Percentiles rank a stretch among this genome's conserved stretches.
Conservation (phyloP, 352 stramenopile species). For the Halophytophthora polymorphica region DNA sequence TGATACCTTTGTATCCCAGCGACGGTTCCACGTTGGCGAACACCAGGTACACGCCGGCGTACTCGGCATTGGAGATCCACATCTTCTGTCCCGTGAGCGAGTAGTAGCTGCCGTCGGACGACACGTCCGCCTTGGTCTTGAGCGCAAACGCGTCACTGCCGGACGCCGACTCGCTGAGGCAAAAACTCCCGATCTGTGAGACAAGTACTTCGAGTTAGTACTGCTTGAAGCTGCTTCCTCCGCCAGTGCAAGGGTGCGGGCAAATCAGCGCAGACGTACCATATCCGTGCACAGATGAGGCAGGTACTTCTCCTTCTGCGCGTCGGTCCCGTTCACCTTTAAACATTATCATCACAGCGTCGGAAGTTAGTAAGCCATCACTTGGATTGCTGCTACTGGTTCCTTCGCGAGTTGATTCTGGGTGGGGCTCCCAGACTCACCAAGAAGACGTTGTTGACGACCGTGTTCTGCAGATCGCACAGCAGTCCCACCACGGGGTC, state of each 20-base stretch:
- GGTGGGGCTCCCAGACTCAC: slow-evolving; percentile 16
- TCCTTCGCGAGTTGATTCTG: background rate
- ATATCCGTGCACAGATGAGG: slow-evolving; percentile 77
- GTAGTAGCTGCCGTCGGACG: slow-evolving; percentile 90
- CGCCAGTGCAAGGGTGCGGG: background rate
- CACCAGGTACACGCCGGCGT: slow-evolving; percentile 94
- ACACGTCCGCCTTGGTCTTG: slow-evolving; percentile 89
- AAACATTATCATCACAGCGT: background rate
- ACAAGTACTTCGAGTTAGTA: background rate
- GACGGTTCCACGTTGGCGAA: slow-evolving; percentile 94
- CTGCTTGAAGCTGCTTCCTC: background rate
- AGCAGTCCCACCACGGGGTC: slow-evolving; percentile 94
- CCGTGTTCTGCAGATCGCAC: slow-evolving; percentile 94
- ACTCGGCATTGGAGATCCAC: slow-evolving; percentile 97
- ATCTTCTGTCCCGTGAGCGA: slow-evolving; percentile 96
- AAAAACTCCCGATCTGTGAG: slow-evolving; percentile 93
- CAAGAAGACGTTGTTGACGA: slow-evolving; percentile 95
- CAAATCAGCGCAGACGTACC: slow-evolving; percentile 22
- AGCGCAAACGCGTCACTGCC: slow-evolving; percentile 96
- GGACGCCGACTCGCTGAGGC: slow-evolving; percentile 91
- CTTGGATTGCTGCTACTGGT: too few species aligned
- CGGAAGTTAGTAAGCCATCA: slow-evolving; percentile 1
- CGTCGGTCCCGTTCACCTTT: slow-evolving; percentile 64
- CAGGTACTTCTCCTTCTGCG: slow-evolving; percentile 88
- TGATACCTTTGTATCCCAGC: slow-evolving; percentile 97